phyloP scores from a whole-genome alignment of 495 filamentous ascomycete genomes.

The Aspergillus avenaceus region DNA sequence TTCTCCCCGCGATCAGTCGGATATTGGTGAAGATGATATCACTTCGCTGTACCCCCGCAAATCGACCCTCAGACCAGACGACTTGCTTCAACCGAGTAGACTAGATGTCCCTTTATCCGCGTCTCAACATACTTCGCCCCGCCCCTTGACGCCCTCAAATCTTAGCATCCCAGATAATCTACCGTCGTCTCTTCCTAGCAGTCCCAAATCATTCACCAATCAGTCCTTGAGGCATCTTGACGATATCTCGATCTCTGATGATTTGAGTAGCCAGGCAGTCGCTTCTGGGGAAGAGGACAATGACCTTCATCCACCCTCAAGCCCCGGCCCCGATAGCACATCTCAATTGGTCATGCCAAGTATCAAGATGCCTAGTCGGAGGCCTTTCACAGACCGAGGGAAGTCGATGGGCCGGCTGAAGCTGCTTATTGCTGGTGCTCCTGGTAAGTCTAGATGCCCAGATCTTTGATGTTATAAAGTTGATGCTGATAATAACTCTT shows the following conservation, averaged over 20 bases:
- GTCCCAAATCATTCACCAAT: conserved; percentile 48
- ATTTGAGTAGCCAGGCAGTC: conserved; percentile 46
- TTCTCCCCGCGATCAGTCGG: not conserved
- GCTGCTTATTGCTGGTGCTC: conserved; percentile 78
- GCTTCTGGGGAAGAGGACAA: conserved; percentile 46
- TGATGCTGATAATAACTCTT: too few relatives aligned
- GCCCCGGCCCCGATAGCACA: conserved; percentile 41
- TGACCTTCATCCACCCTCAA: conserved; percentile 20
- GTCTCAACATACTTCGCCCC: conserved; percentile 27
- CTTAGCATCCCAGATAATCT: conserved; percentile 36
- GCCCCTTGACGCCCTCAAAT: conserved; percentile 45
- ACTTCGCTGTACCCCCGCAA: conserved; percentile 15
- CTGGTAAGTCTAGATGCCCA: conserved; percentile 50
- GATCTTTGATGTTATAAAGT: too few relatives aligned
- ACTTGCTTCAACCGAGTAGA: conserved; percentile 10
- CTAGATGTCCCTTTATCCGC: conserved; percentile 22
- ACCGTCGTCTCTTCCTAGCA: conserved; percentile 48
- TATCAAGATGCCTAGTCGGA: conserved; percentile 87
- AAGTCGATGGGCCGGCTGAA: conserved; percentile 83
- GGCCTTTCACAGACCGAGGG: conserved; percentile 86
- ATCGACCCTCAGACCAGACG: conserved; percentile 34
- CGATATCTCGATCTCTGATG: conserved; percentile 47
- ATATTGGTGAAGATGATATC: not conserved
- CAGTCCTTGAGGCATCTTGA: conserved; percentile 47
- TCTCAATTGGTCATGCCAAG: conserved; percentile 98